Base-by-base conservation (phyloP, 2,329 filamentous ascomycete genomes). In the Cercospora sesami region DNA sequence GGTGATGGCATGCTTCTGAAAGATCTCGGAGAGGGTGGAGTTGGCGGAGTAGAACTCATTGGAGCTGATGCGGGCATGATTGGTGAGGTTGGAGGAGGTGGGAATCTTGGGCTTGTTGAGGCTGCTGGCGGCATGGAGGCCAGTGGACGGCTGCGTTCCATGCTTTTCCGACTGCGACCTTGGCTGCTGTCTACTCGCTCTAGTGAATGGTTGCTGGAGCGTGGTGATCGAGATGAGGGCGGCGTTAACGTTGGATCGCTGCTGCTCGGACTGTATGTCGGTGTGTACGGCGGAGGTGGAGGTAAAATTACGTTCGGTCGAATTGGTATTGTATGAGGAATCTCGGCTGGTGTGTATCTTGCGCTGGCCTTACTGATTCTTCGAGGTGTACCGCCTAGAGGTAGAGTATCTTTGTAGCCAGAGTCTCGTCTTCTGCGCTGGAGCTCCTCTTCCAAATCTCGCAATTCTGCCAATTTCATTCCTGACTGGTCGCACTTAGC, bases 401-500 rank as follows among this genome's bases (percentile, higher is more conserved):
- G 68, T n/a, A 70, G 36, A 7, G 69, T 48, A 12, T 58, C 60
- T 36, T 45, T 55, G 39, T 63, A 64, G 31, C 53, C 63, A 28
- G 48, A 60, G 39, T 63, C 60, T 33, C 59, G 18, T 39, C 68
- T 63, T 58, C 21, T 26, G 58, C 33, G 58, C 42, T 63, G 58
- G 16, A 59, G 68, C 62, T 72, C 69, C 12, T 61, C 39, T 61
- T 73, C 65, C 57, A 74, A 36, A 53, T 73, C 73, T 10, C 69
- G 53, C 30, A 75, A 33, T 68, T 74, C 70, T 14, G 71, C 67
- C 2, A 74, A 62, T 33, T 69, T 63, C 72, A 72, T 72, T 9
- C 65, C 65, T 39, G 71, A 71, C 55, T 64, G 57, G 61, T 75
- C 74, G 42, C 72, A 74, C 3, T 72, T 69, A 1, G 67, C 69